A percentile compares a stretch with the other conserved stretches of the same genome.
These are phyloP conservation scores for Picea engelmannii DNA, from an alignment of 83 land plant species.

Conservation along the genomic window DNA sequence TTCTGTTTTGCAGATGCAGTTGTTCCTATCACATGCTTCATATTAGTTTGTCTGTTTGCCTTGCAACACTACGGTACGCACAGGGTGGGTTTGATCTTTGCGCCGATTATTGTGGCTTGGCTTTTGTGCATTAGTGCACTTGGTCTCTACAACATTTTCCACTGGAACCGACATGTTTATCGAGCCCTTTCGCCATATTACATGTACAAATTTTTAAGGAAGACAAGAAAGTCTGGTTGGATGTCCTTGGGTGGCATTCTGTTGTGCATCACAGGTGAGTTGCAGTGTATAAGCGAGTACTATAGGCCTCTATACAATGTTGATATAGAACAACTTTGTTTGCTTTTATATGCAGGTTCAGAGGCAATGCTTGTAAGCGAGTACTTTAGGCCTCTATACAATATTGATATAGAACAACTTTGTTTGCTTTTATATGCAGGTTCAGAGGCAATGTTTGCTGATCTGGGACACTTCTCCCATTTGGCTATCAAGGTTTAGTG, in stretches of 20 bases:
- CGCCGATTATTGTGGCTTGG: slow-evolving; percentile 65
- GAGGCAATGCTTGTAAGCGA: slow-evolving; percentile 76
- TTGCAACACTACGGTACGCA: slow-evolving; percentile 10
- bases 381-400: neutral
- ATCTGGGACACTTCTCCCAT: slow-evolving; percentile 37
- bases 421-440: too few species aligned
- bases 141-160: slow-evolving; percentile 59
- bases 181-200: slow-evolving; percentile 56
- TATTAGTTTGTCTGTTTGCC: slow-evolving; percentile 24
- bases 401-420: neutral
- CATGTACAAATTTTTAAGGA: slow-evolving; percentile 46
- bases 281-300: neutral
- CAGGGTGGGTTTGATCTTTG: slow-evolving; percentile 34
- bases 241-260: slow-evolving; percentile 61
- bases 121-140: slow-evolving; percentile 50
- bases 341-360: too few species aligned
- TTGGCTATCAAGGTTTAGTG: neutral
- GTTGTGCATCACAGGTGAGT: slow-evolving; percentile 10
- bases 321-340: neutral
- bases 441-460: slow-evolving; percentile 80
- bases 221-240: slow-evolving; percentile 61
- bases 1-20: slow-evolving; percentile 17
- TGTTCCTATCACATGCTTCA: slow-evolving; percentile 16
- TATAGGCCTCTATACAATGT: neutral
- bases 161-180: slow-evolving; percentile 52